A percentile compares a stretch with the other conserved stretches of the same genome.
phyloP scores from a whole-genome alignment of 129 eudicot genomes.

The Saposhnikovia divaricata region DNA sequence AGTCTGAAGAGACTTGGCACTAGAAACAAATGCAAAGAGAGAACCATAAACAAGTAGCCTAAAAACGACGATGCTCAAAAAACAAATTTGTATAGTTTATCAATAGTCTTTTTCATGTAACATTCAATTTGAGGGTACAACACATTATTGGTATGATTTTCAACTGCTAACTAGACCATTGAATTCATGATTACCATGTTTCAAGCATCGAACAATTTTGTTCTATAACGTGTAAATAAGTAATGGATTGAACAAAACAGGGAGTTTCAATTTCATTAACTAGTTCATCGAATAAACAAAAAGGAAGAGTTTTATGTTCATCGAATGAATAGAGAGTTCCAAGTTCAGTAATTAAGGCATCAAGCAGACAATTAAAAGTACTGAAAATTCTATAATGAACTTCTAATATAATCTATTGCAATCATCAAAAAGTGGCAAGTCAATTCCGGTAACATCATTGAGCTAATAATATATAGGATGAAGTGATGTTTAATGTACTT shows the following conservation, averaged over 20 bases:
- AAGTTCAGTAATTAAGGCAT: not conserved
- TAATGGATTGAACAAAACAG: not conserved
- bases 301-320: not conserved
- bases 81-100: not conserved
- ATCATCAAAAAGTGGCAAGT: not conserved
- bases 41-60: not conserved
- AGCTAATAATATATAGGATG: not conserved
- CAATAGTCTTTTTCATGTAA: not conserved
- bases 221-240: not conserved
- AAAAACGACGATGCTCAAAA: not conserved
- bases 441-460: not conserved
- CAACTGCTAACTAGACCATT: not conserved
- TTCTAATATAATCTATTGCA: not conserved
- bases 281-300: not conserved
- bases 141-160: not conserved
- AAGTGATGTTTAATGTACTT: conserved; percentile 10
- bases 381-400: not conserved
- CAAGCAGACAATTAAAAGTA: not conserved
- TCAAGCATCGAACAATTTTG: not conserved
- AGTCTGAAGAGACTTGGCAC: conserved; percentile 43
- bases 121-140: not conserved
- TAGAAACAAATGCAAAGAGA: conserved; percentile 17
- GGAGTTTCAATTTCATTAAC: not conserved
- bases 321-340: not conserved
- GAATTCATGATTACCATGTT: not conserved